Evolutionary conservation across 176 grass and related monocot genomes (phyloP).

Genomic region (Thalia dealbata): DNA sequence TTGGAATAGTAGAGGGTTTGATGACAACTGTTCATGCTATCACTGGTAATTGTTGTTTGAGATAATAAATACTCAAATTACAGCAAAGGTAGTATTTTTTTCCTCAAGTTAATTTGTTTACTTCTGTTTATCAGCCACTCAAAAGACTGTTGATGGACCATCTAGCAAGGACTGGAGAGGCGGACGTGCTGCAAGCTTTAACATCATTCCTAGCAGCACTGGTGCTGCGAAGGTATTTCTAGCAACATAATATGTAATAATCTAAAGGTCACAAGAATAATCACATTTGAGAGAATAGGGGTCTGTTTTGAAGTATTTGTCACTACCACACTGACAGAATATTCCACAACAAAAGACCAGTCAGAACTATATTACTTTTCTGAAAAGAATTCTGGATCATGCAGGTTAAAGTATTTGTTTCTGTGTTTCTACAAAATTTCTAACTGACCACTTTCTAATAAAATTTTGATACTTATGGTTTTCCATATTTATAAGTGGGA

Average conservation of each 20-base stretch:
- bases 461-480: not conserved
- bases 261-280: not conserved
- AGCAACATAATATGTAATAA: not conserved
- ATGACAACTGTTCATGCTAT: conserved; percentile 63
- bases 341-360: too few species aligned
- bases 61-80: not conserved
- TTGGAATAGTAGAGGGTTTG: conserved; percentile 64
- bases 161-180: conserved; percentile 65
- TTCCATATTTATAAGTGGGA: too few species aligned
- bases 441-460: not conserved
- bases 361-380: too few species aligned
- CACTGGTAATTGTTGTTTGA: conserved; percentile 14
- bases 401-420: too few species aligned
- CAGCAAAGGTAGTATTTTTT: not conserved
- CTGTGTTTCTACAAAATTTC: not conserved
- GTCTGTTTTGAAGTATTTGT: too few species aligned
- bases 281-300: too few species aligned
- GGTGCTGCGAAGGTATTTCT: conserved; percentile 50
- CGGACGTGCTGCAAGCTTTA: conserved; percentile 63
- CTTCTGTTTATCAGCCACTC: conserved; percentile 26
- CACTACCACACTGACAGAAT: not conserved
- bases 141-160: conserved; percentile 59
- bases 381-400: too few species aligned
- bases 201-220: conserved; percentile 72
- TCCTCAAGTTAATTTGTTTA: not conserved